phyloP scores from a whole-genome alignment of 257 asterid species.

The Scutellaria baicalensis region DNA sequence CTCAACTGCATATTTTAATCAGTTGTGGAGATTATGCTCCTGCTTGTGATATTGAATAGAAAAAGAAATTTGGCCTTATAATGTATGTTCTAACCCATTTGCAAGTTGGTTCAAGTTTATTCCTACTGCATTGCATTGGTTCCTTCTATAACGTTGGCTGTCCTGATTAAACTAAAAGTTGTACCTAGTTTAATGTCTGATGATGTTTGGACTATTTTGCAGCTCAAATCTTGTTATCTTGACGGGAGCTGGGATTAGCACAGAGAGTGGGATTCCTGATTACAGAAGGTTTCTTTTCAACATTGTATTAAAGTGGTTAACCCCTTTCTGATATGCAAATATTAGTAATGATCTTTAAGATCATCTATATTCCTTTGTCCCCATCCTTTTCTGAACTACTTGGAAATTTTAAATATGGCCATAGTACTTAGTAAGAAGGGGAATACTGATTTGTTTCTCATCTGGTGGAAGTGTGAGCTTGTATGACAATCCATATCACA shows the following conservation, averaged over 20 bases:
- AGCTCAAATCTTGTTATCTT: conserved; percentile 77
- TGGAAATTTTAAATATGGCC: not conserved
- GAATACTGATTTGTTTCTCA: no score
- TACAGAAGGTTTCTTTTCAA: conserved; percentile 63
- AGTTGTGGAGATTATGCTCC: not conserved
- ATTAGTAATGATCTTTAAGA: not conserved
- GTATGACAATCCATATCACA: not conserved
- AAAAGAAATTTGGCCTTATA: not conserved
- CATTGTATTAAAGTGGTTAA: not conserved
- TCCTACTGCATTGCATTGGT: not conserved
- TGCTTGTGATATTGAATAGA: not conserved
- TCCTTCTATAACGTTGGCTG: not conserved
- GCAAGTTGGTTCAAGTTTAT: not conserved
- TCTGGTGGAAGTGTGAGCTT: not conserved
- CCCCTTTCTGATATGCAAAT: not conserved
- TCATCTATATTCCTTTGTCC: not conserved
- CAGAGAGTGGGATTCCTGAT: conserved; percentile 98
- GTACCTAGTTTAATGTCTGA: conserved; percentile 4
- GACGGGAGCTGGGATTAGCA: conserved; percentile 97
- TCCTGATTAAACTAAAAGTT: not conserved
- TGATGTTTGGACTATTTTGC: conserved; percentile 20
- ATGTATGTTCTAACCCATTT: not conserved
- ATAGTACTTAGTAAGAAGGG: not conserved
- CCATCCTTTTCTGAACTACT: not conserved
- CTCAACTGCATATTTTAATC: not conserved